Evolutionary conservation across 2,329 filamentous ascomycete genomes (phyloP), one percentile per base, ranked within the genome.

Genomic region (Colletotrichum falcatum): DNA sequence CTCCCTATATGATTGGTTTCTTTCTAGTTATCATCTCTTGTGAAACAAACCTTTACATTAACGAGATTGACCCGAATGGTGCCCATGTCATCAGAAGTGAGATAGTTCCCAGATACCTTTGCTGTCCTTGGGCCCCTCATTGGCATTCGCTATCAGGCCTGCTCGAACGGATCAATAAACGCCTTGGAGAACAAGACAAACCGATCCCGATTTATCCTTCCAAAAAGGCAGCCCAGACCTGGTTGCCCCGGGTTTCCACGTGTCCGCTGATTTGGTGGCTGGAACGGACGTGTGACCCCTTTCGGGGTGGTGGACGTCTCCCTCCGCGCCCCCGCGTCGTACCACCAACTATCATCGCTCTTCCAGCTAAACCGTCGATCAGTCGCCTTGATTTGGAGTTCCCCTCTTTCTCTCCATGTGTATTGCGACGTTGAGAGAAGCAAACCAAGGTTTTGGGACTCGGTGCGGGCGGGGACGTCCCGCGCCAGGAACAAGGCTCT

Each of bases 241-340:
- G 26, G 39, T 18, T 20, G 5, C 12, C 20, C 6, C 7, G 16
- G 12, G 14, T 7, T n/a, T 23, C n/a, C 2, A 26, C 51, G 48
- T 37, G 63, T n/a, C 69, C 69, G 71, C 58, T 73, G 65, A 73
- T 54, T 69, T 65, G 69, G 54, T 30, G 44, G 3, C 44, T 44
- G 37, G 35, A 54, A 12, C n/a, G 44, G 23, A 60, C 18, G 58
- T 48, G 53, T 33, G 3, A 28, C 65, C 59, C 37, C 51, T 73
- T 73, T 65, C 59, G 69, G 71, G 71, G 69, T 61, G 35, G 35
- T 54, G 71, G 71, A 73, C 51, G 65, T 33, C 65, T 69, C 64
- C 69, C 71, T 73, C 71, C 71, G 71, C 59, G 65, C 46, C 58
- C 71, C 61, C 59, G 71, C 71, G 72, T 69, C 51, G 14, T 33